A percentile compares a stretch with the other conserved stretches of the same genome.
Conservation (phyloP, 805 yeast genomes). For the Candida ortonii region DNA sequence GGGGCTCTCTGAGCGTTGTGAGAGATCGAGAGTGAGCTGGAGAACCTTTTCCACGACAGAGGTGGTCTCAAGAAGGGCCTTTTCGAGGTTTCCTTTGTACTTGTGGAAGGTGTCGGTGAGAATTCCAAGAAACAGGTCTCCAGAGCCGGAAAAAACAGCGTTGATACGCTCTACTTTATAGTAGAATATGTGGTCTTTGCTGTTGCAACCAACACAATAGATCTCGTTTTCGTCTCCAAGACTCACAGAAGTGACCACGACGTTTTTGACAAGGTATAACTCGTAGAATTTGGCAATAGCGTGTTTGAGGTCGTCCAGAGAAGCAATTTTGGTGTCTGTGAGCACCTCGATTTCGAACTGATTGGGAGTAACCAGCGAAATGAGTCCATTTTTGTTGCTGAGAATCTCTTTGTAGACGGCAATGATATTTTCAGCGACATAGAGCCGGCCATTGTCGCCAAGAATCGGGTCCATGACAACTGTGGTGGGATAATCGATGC, state of each 20-base stretch:
- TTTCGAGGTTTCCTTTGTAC: conserved; percentile 25
- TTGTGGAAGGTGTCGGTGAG: conserved; percentile 48
- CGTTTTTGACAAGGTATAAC: conserved; percentile 43
- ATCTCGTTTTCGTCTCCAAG: conserved; percentile 25
- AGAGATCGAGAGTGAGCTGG: conserved; percentile 35
- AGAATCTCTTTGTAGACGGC: conserved; percentile 51
- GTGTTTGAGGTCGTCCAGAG: conserved; percentile 34
- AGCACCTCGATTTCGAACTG: conserved; percentile 70
- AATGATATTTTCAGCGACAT: conserved; percentile 60
- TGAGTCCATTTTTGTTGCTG: conserved; percentile 30
- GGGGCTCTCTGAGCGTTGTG: conserved; percentile 2
- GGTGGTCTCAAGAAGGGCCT: conserved; percentile 40
- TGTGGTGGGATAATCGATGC: conserved; percentile 31
- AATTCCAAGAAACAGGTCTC: conserved; percentile 68
- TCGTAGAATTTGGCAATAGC: conserved; percentile 43
- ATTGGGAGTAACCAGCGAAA: conserved; percentile 64
- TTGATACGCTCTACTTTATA: conserved; percentile 47
- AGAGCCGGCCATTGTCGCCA: conserved; percentile 85
- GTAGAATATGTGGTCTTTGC: conserved; percentile 26
- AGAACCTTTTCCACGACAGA: conserved; percentile 42
- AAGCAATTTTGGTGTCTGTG: conserved; percentile 43
- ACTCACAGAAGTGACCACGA: conserved; percentile 59
- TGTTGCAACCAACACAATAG: conserved; percentile 43
- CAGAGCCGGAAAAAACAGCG: conserved; percentile 70
- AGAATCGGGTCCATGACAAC: conserved; percentile 88